phyloP scores from a whole-genome alignment of 2,329 filamentous ascomycete genomes.

The Colletotrichum sansevieriae region DNA sequence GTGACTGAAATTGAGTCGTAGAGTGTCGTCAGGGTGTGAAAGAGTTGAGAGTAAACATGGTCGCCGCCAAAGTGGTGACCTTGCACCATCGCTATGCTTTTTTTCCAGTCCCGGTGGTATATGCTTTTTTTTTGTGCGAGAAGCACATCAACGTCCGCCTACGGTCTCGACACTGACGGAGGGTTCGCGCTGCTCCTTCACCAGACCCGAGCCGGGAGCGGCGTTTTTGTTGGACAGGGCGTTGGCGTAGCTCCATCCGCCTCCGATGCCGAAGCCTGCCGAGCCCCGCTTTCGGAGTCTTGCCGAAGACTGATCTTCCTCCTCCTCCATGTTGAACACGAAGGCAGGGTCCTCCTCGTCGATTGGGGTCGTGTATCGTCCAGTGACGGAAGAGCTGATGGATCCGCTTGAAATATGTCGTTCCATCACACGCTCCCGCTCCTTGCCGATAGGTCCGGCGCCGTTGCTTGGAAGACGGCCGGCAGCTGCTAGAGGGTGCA shows the following conservation, averaged over 20 bases:
- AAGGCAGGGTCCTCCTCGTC: slow-evolving; percentile 75
- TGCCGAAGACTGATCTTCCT: slow-evolving; percentile 62
- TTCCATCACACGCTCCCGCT: slow-evolving; percentile 60
- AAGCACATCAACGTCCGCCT: slow-evolving; percentile 38
- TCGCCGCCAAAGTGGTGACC: slow-evolving; percentile 20
- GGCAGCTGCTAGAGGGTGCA: slow-evolving; percentile 62
- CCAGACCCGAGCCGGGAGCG: slow-evolving; percentile 29
- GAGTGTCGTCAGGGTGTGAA: slow-evolving; percentile 38
- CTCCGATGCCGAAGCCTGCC: slow-evolving; percentile 55
- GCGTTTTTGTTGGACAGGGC: slow-evolving; percentile 42
- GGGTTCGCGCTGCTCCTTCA: slow-evolving; percentile 42
- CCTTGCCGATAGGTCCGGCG: slow-evolving; percentile 55
- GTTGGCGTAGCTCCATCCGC: slow-evolving; percentile 58
- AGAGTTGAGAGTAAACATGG: slow-evolving; percentile 26
- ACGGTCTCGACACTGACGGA: slow-evolving; percentile 42
- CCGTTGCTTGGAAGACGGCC: slow-evolving; percentile 56
- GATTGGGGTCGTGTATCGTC: slow-evolving; percentile 73
- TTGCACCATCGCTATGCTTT: slow-evolving; percentile 37
- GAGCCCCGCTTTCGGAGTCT: slow-evolving; percentile 64
- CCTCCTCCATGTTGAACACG: slow-evolving; percentile 76
- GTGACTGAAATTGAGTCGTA: slow-evolving; percentile 38
- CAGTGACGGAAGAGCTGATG: slow-evolving; percentile 66
- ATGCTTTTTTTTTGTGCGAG: neutral
- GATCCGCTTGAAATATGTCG: slow-evolving; percentile 72
- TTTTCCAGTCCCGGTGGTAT: slow-evolving; percentile 12